These are phyloP conservation scores for Diaporthe vaccinii DNA, from an alignment of 2,329 filamentous ascomycete genomes.

Conservation along the genomic window DNA sequence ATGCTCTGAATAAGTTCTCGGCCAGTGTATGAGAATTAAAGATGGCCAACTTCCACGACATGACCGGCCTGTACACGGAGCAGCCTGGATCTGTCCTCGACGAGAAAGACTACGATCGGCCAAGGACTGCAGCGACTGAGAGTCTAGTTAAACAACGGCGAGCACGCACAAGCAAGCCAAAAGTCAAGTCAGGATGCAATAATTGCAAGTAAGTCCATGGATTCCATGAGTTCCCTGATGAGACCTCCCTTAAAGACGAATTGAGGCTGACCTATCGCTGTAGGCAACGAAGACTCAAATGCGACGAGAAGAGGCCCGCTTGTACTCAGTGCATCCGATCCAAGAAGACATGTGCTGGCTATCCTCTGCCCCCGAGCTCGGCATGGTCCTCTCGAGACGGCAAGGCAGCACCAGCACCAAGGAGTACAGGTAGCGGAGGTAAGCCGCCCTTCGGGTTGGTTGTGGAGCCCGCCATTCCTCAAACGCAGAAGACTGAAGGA, in stretches of 20 bases:
- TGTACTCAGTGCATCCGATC: slow-evolving; percentile 72
- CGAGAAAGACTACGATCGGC: neutral
- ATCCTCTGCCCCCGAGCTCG: slow-evolving; percentile 53
- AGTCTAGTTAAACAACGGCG: slow-evolving; percentile 53
- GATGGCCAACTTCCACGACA: neutral
- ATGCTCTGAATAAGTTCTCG: neutral
- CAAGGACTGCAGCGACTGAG: neutral
- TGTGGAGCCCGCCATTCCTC: neutral
- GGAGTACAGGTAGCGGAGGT: neutral
- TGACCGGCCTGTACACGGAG: neutral
- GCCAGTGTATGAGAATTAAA: neutral
- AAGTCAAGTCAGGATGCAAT: slow-evolving; percentile 75
- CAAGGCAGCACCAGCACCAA: neutral
- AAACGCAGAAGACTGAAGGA: neutral
- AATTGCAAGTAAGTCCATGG: slow-evolving; percentile 73
- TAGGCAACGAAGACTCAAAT: slow-evolving; percentile 74
- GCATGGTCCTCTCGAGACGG: neutral
- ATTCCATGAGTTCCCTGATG: neutral
- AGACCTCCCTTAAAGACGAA: neutral
- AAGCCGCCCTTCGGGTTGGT: neutral
- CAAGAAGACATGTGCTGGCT: slow-evolving; percentile 71
- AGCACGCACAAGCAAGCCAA: slow-evolving; percentile 66
- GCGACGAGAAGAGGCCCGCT: slow-evolving; percentile 72
- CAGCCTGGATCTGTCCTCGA: neutral
- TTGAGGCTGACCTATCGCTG: neutral